These are phyloP conservation scores for Ophiostoma piceae DNA, from an alignment of 2,329 filamentous ascomycete genomes.

Conservation along the genomic window DNA sequence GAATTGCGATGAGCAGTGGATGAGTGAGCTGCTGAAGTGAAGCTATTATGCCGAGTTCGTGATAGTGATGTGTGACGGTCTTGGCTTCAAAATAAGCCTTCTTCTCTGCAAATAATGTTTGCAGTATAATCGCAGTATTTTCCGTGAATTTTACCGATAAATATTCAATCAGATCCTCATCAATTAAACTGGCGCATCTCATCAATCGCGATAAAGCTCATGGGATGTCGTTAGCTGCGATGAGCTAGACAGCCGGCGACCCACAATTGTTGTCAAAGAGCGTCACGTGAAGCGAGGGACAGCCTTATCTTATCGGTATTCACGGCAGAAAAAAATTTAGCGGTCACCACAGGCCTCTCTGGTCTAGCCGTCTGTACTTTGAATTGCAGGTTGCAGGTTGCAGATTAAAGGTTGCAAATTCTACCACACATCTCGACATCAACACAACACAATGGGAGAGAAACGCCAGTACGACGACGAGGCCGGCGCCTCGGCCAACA, in stretches of 20 bases:
- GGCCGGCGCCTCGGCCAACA: constrained; percentile 19
- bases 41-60: constrained; percentile 10
- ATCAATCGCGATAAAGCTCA: neutral
- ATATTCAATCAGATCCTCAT: neutral
- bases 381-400: too few relatives aligned
- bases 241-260: neutral
- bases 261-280: neutral
- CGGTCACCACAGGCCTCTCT: neutral
- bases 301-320: neutral
- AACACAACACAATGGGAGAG: constrained; percentile 30
- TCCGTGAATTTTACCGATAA: neutral
- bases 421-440: neutral
- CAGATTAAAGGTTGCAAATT: neutral
- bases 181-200: neutral
- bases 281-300: neutral
- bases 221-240: neutral
- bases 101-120: neutral
- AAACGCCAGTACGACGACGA: constrained; percentile 33
- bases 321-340: constrained; percentile 13
- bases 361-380: neutral
- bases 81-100: neutral
- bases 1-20: neutral
- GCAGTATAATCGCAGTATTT: neutral
- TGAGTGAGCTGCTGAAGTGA: constrained; percentile 1
- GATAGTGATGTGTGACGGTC: neutral